These are phyloP conservation scores for Melanogaster broomeanus DNA, from an alignment of 768 basidiomycete genomes.

Conservation along the genomic window DNA sequence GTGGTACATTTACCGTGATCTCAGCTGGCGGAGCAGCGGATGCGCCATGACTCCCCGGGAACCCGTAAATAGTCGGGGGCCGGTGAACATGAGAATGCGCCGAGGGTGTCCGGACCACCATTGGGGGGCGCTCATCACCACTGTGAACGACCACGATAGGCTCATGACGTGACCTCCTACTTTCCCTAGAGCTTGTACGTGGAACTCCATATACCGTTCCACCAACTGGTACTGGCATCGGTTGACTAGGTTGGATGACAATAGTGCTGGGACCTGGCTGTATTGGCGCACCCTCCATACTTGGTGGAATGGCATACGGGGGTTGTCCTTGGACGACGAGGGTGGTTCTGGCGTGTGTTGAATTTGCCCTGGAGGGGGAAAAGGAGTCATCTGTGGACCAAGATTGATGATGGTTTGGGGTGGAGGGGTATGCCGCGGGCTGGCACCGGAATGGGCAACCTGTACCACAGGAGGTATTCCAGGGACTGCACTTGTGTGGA, in stretches of 20 bases:
- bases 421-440: slow-evolving; percentile 1
- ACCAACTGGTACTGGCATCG: slow-evolving; percentile 1
- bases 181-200: slow-evolving; percentile 19
- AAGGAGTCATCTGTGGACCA: slow-evolving; percentile 1
- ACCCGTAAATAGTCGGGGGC: slow-evolving; percentile 29
- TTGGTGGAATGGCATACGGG: background rate
- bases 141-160: slow-evolving; percentile 17
- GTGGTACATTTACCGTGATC: slow-evolving; percentile 4
- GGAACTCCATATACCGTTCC: slow-evolving; percentile 3
- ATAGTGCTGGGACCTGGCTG: slow-evolving; percentile 11
- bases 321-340: background rate
- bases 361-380: slow-evolving; percentile 26
- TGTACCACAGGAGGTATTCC: slow-evolving; percentile 20
- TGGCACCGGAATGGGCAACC: slow-evolving; percentile 8
- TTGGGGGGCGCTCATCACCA: slow-evolving; percentile 23
- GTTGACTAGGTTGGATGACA: slow-evolving; percentile 21
- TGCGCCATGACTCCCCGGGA: slow-evolving; percentile 11
- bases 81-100: slow-evolving; percentile 10
- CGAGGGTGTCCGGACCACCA: slow-evolving; percentile 17
- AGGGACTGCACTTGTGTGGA: slow-evolving; percentile 2
- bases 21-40: slow-evolving; percentile 12
- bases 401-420: slow-evolving; percentile 14
- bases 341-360: background rate
- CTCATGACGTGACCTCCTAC: slow-evolving; percentile 1
- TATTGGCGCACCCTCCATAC: slow-evolving; percentile 6